Evolutionary conservation across 2,329 filamentous ascomycete species (phyloP), one percentile per base, ranked within the genome.

Genomic region (Cryphonectria parasitica): DNA sequence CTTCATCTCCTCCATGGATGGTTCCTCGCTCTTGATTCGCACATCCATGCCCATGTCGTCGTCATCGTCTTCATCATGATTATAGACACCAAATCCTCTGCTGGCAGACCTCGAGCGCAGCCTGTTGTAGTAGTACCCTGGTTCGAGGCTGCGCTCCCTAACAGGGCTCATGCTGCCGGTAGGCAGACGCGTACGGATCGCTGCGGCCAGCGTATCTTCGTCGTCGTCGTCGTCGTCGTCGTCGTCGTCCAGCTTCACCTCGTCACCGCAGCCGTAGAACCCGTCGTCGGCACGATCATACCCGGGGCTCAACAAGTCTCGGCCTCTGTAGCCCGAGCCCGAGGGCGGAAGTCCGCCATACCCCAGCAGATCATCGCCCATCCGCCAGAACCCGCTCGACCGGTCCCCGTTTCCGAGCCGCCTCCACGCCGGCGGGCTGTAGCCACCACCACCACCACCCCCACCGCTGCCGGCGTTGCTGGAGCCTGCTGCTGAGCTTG

Each of bases 371-470:
- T 74, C 70, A 56, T 69, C 73, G 72, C 84, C 82, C 73, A 82
- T 81, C 75, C 86, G 86, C 86, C 91, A 90, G 78, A 90, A 89
- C 73, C 87, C 86, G 76, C 83, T 87, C 78, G 84, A 87, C 77
- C 85, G 83, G 74, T 84, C 83, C 75, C 86, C 87, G 83, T 88
- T 89, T 82, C 83, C 85, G 79, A 89, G 86, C 74, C 86, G 86
- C 77, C 86, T 83, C 87, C 87, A 89, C 64, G 87, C 87, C 73
- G 87, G 87, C 69, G 87, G 87, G 76, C 85, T 88, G 82, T 86
- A 89, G 73, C 86, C 87, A 83, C 86, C 86, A 36, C 58, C 66
- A 63, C 66, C 58, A 54, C 43, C 60, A 22, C 58, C 25, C 45
- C 45, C 45, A 49, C 45, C 45, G 45, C 45, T 49, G 45, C 45